A percentile compares a stretch with the other conserved stretches of the same genome.
Evolutionary conservation across 495 filamentous ascomycete species (phyloP).

Genomic region (Elasticomyces elasticus): DNA sequence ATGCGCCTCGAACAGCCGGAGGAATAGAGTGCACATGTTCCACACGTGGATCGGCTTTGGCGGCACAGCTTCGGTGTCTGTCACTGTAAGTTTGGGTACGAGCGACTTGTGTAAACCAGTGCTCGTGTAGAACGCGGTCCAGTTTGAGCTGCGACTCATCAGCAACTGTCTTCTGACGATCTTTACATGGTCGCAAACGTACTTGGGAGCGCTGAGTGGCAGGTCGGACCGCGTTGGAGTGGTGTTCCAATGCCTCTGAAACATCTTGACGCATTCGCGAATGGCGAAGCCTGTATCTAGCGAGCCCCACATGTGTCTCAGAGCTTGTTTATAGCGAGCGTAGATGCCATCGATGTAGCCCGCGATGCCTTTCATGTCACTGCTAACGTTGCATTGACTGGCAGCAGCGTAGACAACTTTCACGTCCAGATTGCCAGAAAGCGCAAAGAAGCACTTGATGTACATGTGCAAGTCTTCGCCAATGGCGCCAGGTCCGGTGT

Average conservation of each 20-base stretch:
- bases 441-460: slow-evolving; percentile 62
- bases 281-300: slow-evolving; percentile 53
- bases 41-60: slow-evolving; percentile 1
- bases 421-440: slow-evolving; percentile 50
- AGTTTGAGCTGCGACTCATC: slow-evolving; percentile 4
- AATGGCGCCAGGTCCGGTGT: slow-evolving; percentile 55
- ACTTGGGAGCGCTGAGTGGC: slow-evolving; percentile 15
- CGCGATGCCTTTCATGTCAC: slow-evolving; percentile 38
- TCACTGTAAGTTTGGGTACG: neutral
- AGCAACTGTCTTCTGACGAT: neutral
- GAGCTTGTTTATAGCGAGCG: slow-evolving; percentile 55
- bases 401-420: slow-evolving; percentile 47
- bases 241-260: neutral
- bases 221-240: neutral
- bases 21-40: slow-evolving; percentile 34
- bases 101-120: slow-evolving; percentile 6
- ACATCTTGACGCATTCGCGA: slow-evolving; percentile 8
- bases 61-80: neutral
- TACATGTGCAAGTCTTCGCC: slow-evolving; percentile 69
- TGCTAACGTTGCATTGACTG: slow-evolving; percentile 58
- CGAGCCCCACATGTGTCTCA: slow-evolving; percentile 65
- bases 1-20: slow-evolving; percentile 59
- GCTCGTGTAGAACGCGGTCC: slow-evolving; percentile 12
- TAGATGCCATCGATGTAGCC: slow-evolving; percentile 43
- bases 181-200: slow-evolving; percentile 1